Base-by-base conservation (phyloP, 2,329 filamentous ascomycete species). In the Phyllosticta citribraziliensis region DNA sequence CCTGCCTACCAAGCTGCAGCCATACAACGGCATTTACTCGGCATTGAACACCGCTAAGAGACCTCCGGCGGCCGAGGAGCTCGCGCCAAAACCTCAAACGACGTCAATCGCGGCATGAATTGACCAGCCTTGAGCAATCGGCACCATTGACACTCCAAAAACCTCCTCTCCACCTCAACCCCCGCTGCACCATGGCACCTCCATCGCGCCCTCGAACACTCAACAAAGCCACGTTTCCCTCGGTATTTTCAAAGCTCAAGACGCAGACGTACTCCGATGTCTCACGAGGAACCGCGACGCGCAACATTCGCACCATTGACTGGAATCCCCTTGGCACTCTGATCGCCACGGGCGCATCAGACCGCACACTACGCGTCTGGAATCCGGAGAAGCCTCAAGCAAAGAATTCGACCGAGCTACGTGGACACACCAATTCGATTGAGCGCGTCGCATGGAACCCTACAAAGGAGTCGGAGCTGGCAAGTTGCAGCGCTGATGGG, bases 301-400 rank as follows among this genome's bases (percentile, higher is more conserved):
- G 74, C 58, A 72, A 67, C 63, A 70, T 95, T 61, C 85, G 89
- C 51, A 87, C 88, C 1, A 86, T 97, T 66, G 87, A 89, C 50
- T 97, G 93, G 93, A 96, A 93, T 66, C 89, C 92, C 0, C 79
- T 89, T 0, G 91, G 93, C 35, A 88, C 84, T 9, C 79, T 94
- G 63, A 85, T 97, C 63, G 93, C 93, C 0, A 95, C 92, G 0
- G 91, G 91, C 2, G 83, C 87, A 5, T 78, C 80, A 24, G 86
- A 90, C 69, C 84, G 82, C 66, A 88, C 83, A 9, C 74, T 93
- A 59, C 84, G 89, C 67, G 86, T 92, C 55, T 93, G 89, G 89
- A 92, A 92, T 66, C 87, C 88, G 1, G 89, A 93, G 66, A 86
- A 87, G 68, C 82, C 85, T 2, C 84, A 88, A 66, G 83, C 88